Conservation (phyloP, 768 basidiomycete species). For the Amanita thiersii region DNA sequence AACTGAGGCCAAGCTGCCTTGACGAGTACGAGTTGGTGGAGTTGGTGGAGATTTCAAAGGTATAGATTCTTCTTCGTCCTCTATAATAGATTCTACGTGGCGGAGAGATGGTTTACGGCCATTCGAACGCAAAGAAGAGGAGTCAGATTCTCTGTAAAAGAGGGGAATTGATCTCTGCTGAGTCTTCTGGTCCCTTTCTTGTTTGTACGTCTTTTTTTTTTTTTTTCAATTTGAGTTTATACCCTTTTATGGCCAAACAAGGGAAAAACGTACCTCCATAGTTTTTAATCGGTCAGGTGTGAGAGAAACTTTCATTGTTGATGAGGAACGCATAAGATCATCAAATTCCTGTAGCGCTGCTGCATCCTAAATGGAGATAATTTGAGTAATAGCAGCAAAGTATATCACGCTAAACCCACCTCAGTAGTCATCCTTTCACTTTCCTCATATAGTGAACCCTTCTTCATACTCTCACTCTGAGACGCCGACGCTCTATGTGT, state of each 20-base stretch:
- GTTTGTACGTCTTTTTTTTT: conserved; percentile 56
- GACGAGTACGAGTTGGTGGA: conserved; percentile 32
- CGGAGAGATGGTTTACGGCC: conserved; percentile 36
- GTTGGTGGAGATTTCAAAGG: conserved; percentile 19
- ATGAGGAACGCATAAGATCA: conserved; percentile 80
- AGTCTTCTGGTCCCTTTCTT: conserved; percentile 45
- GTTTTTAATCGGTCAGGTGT: conserved; percentile 90
- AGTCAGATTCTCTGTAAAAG: conserved; percentile 27
- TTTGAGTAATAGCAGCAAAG: conserved; percentile 9
- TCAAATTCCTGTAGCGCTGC: conserved; percentile 77
- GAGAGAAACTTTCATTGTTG: conserved; percentile 92
- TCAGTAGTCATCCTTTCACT: conserved; percentile 22
- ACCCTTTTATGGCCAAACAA: conserved; percentile 24
- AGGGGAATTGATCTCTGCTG: conserved; percentile 25
- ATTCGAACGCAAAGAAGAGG: conserved; percentile 21
- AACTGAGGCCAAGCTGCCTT: conserved; percentile 35
- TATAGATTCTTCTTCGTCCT: conserved; percentile 51
- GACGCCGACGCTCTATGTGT: neutral
- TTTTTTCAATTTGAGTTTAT: conserved; percentile 16
- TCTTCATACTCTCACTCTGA: conserved; percentile 14
- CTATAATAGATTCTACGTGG: conserved; percentile 56
- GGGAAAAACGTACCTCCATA: conserved; percentile 69
- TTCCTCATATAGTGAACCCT: conserved; percentile 25
- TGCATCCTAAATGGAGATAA: conserved; percentile 35
- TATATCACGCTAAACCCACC: conserved; percentile 18